Evolutionary conservation across 495 filamentous ascomycete species (phyloP), one percentile per base, ranked within the genome.

Genomic region (Podospora bellae-mahoneyi): DNA sequence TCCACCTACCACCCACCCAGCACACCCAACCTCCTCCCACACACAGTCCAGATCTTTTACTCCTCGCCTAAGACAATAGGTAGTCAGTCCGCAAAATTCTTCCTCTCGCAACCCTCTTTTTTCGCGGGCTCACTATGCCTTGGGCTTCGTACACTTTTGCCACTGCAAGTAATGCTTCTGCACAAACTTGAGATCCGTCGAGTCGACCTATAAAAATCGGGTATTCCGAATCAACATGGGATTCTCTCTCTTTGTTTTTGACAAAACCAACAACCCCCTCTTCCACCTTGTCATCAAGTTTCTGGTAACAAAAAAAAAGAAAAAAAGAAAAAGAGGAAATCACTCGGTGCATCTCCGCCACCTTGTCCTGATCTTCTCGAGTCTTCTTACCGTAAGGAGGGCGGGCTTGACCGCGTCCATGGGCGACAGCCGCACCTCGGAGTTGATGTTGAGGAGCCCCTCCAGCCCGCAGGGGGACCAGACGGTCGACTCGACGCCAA

Each of bases 381-480:
- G 68, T 57, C 60, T 28, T 28, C 65, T 73, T 74, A 77, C 75
- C 68, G 75, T 76, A 39, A 77, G 62, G 44, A 71, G 71, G 26
- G 68, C 74, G 2, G 39, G 54, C 62, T 68, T 67, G 20, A 48
- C 39, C 10, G 64, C 23, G 63, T 73, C 71, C 32, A 53, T 19
- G 19, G 76, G 72, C 32, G 68, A 60, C 53, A 82, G 64, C 39
- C 77, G 78, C 60, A 82, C 75, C 69, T 78, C 75, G 56, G 78
- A 79, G 75, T 82, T 80, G 75, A 82, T 80, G 71, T 81, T 82
- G 65, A 82, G 70, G 53, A 79, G 68, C 48, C 76, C 76, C 58
- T 78, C 76, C 20, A 69, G 30, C 32, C 79, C 79, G 70, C 80
- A 82, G 26, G 80, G 78, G 48, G 79, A 80, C 80, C 80, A 82